Percentiles rank a stretch among this genome's conserved stretches.
Conservation (phyloP, 768 basidiomycete genomes). For the Plicaturopsis crispa region DNA sequence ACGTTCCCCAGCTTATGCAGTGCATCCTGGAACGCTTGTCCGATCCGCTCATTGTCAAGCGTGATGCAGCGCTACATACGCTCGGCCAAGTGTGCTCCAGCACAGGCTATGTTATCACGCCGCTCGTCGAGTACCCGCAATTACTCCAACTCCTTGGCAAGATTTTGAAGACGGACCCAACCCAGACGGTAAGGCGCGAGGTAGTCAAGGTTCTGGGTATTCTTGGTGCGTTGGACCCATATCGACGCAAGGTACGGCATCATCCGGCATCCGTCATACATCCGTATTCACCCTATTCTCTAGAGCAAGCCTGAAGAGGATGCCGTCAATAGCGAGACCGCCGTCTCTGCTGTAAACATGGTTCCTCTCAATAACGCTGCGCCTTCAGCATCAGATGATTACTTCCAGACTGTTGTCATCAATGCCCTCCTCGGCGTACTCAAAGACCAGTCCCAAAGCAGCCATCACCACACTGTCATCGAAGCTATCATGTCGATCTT, state of each 20-base stretch:
- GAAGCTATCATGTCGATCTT: conserved; percentile 99
- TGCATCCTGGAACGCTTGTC: conserved; percentile 84
- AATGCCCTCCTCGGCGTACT: conserved; percentile 79
- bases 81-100: conserved; percentile 94
- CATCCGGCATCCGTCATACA: neutral
- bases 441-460: conserved; percentile 81
- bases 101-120: conserved; percentile 90
- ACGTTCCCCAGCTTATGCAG: conserved; percentile 83
- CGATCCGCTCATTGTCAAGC: conserved; percentile 83
- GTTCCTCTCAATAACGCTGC: conserved; percentile 58
- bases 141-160: conserved; percentile 79
- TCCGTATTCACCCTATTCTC: conserved; percentile 5
- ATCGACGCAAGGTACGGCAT: conserved; percentile 73
- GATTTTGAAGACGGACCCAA: conserved; percentile 78
- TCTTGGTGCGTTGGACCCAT: conserved; percentile 93
- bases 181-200: conserved; percentile 67
- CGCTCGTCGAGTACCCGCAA: conserved; percentile 86
- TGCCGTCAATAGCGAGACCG: conserved; percentile 52
- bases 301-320: conserved; percentile 55
- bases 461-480: conserved; percentile 87
- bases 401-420: conserved; percentile 95
- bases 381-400: conserved; percentile 77
- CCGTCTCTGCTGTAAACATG: conserved; percentile 55
- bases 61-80: conserved; percentile 90
- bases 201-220: conserved; percentile 94